Evolutionary conservation across 306 rosid genomes (phyloP).

Genomic region (Macrotyloma uniflorum): DNA sequence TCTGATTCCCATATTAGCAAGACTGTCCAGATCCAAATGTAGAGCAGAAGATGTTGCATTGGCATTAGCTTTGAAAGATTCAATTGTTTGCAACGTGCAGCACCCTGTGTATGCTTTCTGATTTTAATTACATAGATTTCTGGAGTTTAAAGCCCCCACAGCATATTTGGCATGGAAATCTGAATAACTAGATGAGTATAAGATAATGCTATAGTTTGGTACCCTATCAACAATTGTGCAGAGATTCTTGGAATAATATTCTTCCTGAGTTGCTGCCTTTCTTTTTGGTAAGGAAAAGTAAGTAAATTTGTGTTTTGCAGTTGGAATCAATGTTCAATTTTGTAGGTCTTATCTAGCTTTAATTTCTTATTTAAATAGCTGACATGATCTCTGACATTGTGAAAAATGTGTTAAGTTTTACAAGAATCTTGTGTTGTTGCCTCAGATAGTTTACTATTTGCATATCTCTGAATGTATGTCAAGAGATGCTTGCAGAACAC

Average conservation of each 20-base stretch:
- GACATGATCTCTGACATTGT: constrained; percentile 47
- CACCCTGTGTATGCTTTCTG: constrained; percentile 51
- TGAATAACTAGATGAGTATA: constrained; percentile 63
- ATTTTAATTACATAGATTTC: constrained; percentile 50
- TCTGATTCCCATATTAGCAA: constrained; percentile 51
- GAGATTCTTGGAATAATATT: constrained; percentile 82
- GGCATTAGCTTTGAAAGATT: constrained; percentile 61
- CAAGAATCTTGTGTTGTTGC: constrained; percentile 47
- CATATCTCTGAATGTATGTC: constrained; percentile 35
- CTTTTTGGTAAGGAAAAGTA: constrained; percentile 83
- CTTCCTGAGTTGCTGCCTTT: constrained; percentile 93
- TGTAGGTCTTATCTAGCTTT: constrained; percentile 30
- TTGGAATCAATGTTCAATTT: constrained; percentile 46
- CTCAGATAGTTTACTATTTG: constrained; percentile 54
- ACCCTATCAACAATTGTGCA: constrained; percentile 79
- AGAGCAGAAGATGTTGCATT: constrained; percentile 56
- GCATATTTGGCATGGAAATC: constrained; percentile 68
- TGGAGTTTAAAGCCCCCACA: constrained; percentile 69
- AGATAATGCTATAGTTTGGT: constrained; percentile 67
- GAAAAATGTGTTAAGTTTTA: constrained; percentile 50
- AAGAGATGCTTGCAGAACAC: constrained; percentile 15
- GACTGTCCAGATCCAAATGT: constrained; percentile 53
- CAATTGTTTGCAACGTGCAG: constrained; percentile 57
- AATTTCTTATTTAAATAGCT: constrained; percentile 39
- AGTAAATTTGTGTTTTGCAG: constrained; percentile 53